These are phyloP conservation scores for Lachnellula occidentalis DNA, from an alignment of 2,329 filamentous ascomycete genomes.

Conservation along the genomic window DNA sequence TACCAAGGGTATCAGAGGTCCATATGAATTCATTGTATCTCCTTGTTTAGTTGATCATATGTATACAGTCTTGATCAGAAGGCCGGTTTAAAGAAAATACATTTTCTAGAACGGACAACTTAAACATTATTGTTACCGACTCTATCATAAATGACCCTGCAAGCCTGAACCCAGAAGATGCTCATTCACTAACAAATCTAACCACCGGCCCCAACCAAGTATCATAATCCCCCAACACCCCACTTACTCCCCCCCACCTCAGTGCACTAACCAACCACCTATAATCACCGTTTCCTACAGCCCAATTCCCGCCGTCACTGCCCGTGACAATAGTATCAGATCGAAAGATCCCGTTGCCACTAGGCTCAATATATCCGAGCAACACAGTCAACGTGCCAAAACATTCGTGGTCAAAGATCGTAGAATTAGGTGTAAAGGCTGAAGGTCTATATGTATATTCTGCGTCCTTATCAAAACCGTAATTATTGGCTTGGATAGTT, in stretches of 20 bases:
- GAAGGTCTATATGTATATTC: slow-evolving; percentile 1
- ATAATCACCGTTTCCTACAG: slow-evolving; percentile 11
- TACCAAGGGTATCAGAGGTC: too few relatives aligned
- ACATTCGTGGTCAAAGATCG: slow-evolving; percentile 3
- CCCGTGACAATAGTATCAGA: slow-evolving; percentile 3
- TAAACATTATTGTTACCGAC: too few relatives aligned
- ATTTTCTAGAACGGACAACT: too few relatives aligned
- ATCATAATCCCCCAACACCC: slow-evolving; percentile 9
- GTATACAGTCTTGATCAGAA: too few relatives aligned
- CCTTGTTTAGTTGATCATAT: too few relatives aligned
- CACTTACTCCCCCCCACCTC: slow-evolving; percentile 7
- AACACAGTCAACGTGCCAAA: slow-evolving; percentile 7
- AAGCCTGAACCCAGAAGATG: too few relatives aligned
- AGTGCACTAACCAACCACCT: slow-evolving; percentile 11
- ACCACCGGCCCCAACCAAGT: slow-evolving; percentile 15
- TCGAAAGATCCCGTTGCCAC: background rate
- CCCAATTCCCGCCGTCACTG: slow-evolving; percentile 1
- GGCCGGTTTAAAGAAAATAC: too few relatives aligned
- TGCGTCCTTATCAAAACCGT: slow-evolving; percentile 4
- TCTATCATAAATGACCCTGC: too few relatives aligned
- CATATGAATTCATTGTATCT: too few relatives aligned
- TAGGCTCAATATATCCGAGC: slow-evolving; percentile 4
- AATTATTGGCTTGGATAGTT: slow-evolving; percentile 7
- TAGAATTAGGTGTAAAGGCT: background rate
- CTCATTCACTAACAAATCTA: slow-evolving; percentile 1